Evolutionary conservation across 2,329 filamentous ascomycete genomes (phyloP).

Genomic region (Coniochaeta hoffmannii): DNA sequence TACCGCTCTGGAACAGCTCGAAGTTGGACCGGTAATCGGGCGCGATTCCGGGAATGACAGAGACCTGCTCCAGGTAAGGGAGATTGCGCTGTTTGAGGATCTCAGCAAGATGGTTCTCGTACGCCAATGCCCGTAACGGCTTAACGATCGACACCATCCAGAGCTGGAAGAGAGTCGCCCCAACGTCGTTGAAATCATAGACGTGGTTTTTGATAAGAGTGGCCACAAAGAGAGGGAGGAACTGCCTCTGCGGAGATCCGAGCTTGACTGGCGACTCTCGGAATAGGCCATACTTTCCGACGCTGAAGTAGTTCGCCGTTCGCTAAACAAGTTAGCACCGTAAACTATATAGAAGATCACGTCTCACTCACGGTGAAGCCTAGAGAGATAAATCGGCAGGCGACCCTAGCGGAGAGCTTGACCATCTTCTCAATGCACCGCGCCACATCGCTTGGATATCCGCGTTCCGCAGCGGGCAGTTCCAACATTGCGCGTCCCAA

Average conservation of each 20-base stretch:
- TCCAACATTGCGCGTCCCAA: slow-evolving; percentile 23
- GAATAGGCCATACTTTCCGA: slow-evolving; percentile 43
- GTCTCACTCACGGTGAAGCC: slow-evolving; percentile 28
- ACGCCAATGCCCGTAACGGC: slow-evolving; percentile 35
- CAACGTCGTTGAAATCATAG: slow-evolving; percentile 38
- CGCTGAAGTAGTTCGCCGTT: slow-evolving; percentile 36
- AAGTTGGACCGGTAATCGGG: slow-evolving; percentile 42
- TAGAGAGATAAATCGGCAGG: slow-evolving; percentile 34
- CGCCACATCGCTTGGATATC: slow-evolving; percentile 13
- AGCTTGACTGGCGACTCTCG: slow-evolving; percentile 31
- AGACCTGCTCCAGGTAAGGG: slow-evolving; percentile 33
- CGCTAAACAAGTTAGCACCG: slow-evolving; percentile 14
- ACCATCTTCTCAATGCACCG: slow-evolving; percentile 37
- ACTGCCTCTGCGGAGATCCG: slow-evolving; percentile 32
- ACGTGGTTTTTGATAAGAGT: slow-evolving; percentile 39
- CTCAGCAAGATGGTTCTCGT: slow-evolving; percentile 42
- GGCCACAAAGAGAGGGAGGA: slow-evolving; percentile 43
- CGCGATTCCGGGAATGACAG: slow-evolving; percentile 25
- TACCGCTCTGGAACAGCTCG: slow-evolving; percentile 40
- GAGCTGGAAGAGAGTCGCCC: slow-evolving; percentile 38
- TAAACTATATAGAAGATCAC: not conserved
- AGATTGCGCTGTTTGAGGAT: slow-evolving; percentile 33
- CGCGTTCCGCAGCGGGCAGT: slow-evolving; percentile 12
- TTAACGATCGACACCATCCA: slow-evolving; percentile 47
- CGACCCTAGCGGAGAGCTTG: slow-evolving; percentile 36